phyloP scores from a whole-genome alignment of 2,329 filamentous ascomycete genomes.

The Simplicillium aogashimaense region DNA sequence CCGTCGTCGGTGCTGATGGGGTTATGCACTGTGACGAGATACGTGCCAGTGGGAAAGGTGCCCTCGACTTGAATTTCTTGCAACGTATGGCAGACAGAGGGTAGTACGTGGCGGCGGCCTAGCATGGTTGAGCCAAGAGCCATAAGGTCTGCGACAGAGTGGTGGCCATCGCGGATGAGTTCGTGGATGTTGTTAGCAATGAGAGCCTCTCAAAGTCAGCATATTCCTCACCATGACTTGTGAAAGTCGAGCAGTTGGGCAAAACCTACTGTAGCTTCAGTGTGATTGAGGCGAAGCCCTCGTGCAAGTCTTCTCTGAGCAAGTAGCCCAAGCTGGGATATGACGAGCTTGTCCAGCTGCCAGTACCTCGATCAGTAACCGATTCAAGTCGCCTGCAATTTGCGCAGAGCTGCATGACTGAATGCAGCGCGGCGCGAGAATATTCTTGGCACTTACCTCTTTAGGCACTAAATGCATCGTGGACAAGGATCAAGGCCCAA shows the following conservation, averaged over 20 bases:
- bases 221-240: not conserved
- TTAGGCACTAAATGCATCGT: constrained; percentile 38
- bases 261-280: constrained; percentile 64
- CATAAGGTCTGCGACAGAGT: constrained; percentile 92
- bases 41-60: constrained; percentile 83
- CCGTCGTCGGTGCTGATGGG: constrained; percentile 81
- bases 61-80: constrained; percentile 87
- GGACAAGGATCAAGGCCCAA: not conserved
- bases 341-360: constrained; percentile 91
- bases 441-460: constrained; percentile 26
- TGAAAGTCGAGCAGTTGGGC: not conserved
- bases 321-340: constrained; percentile 78
- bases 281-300: constrained; percentile 81
- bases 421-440: not conserved
- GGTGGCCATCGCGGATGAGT: constrained; percentile 91
- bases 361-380: not conserved
- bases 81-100: constrained; percentile 69
- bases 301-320: constrained; percentile 82
- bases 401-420: too few relatives aligned
- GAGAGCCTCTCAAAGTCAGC: constrained; percentile 44
- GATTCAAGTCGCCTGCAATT: not conserved
- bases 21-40: constrained; percentile 88
- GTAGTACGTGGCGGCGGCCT: constrained; percentile 81
- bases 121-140: constrained; percentile 83
- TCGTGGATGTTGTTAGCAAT: constrained; percentile 89